Evolutionary conservation across 1,284 basidiomycete species (phyloP).

Genomic region (Ustilago cynodontis): DNA sequence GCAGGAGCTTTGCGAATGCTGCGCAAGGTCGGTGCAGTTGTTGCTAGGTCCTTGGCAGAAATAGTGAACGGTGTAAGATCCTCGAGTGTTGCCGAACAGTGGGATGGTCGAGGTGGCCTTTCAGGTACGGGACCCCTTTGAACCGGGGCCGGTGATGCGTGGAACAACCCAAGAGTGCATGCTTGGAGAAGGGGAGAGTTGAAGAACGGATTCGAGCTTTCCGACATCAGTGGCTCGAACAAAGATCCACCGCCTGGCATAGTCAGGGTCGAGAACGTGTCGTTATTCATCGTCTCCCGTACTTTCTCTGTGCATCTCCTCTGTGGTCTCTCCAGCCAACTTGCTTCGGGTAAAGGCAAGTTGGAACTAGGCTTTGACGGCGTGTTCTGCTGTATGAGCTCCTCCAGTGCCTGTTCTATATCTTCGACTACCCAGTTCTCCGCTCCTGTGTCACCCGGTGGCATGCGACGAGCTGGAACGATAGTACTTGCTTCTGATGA

Average conservation of each 20-base stretch:
- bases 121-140: background rate
- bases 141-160: background rate
- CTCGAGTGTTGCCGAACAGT: slow-evolving; percentile 17
- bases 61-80: background rate
- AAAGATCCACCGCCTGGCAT: slow-evolving; percentile 24
- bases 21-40: background rate
- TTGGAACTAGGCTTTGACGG: background rate
- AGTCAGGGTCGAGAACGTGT: background rate
- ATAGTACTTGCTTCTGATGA: background rate
- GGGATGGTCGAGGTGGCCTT: slow-evolving; percentile 19
- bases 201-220: background rate
- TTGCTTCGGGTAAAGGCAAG: background rate
- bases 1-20: slow-evolving; percentile 15
- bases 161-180: background rate
- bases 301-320: background rate
- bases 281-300: background rate
- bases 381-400: background rate
- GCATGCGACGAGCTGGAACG: background rate
- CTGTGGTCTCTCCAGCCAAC: no score
- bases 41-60: background rate
- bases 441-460: background rate
- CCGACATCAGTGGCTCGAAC: background rate
- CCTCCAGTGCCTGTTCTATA: background rate
- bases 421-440: background rate
- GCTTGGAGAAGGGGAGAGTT: background rate